These are phyloP conservation scores for Suhomyces xylopsoci DNA, from an alignment of 805 yeast species.

Conservation along the genomic window DNA sequence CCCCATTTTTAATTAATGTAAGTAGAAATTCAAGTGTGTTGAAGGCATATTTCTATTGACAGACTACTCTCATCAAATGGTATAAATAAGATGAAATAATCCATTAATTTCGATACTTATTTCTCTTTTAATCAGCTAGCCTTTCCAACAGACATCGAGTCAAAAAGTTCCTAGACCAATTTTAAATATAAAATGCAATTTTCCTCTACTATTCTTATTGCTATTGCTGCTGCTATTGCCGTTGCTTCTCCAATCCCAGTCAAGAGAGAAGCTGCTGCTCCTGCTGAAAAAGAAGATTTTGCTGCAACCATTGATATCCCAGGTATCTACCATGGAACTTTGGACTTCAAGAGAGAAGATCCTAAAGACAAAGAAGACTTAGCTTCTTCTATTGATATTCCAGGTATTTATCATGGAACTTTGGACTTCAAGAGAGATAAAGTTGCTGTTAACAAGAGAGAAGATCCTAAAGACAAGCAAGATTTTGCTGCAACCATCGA, in stretches of 20 bases:
- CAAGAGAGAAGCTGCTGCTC: neutral
- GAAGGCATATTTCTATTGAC: neutral
- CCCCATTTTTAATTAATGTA: neutral
- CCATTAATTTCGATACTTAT: neutral
- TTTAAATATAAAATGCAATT: neutral
- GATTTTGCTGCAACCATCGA: neutral
- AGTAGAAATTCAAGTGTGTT: neutral
- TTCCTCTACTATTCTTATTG: neutral
- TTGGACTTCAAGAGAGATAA: neutral
- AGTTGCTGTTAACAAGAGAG: neutral
- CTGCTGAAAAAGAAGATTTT: neutral
- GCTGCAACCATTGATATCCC: neutral
- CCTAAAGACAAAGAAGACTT: neutral
- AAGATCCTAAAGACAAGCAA: neutral
- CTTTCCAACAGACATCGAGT: neutral
- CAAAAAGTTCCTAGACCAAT: neutral
- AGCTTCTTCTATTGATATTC: neutral
- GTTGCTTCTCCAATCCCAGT: constrained; percentile 3
- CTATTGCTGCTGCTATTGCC: neutral
- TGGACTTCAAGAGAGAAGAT: neutral
- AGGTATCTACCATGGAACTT: neutral
- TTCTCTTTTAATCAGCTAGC: neutral
- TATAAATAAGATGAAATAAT: neutral
- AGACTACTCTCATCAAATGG: neutral
- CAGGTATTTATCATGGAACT: neutral